These are phyloP conservation scores for Sugiyamaella lignohabitans DNA, from an alignment of 805 yeast species.

Conservation along the genomic window DNA sequence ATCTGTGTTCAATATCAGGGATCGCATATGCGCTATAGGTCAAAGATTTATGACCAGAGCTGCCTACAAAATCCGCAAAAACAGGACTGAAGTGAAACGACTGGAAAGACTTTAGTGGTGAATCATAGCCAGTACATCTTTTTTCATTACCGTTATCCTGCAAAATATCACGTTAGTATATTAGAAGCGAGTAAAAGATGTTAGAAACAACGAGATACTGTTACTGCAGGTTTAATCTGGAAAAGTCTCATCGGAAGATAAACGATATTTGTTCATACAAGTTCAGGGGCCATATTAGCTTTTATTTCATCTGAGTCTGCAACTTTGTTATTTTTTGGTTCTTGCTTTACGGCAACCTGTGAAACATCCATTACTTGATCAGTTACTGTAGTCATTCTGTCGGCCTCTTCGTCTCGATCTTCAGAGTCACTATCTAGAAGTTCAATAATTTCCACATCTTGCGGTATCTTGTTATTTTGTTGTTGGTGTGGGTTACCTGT, in stretches of 20 bases:
- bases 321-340: not conserved
- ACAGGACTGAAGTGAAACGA: constrained; percentile 25
- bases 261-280: too few relatives aligned
- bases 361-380: too few relatives aligned
- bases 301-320: too few relatives aligned
- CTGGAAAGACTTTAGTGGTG: constrained; percentile 21
- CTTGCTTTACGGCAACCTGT: not conserved
- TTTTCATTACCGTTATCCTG: too few relatives aligned
- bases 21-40: constrained; percentile 17
- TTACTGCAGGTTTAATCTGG: too few relatives aligned
- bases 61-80: constrained; percentile 10
- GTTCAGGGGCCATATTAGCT: not conserved
- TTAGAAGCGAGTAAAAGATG: too few relatives aligned
- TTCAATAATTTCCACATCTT: not conserved
- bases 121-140: constrained; percentile 17
- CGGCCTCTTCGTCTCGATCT: not conserved
- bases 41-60: constrained; percentile 15
- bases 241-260: too few relatives aligned
- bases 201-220: too few relatives aligned
- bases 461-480: too few relatives aligned
- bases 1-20: not conserved
- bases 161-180: too few relatives aligned
- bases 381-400: not conserved
- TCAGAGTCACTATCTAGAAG: not conserved
- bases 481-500: too few relatives aligned